Base-by-base conservation (phyloP, 75 land plant genomes). In the Sequoia sempervirens region DNA sequence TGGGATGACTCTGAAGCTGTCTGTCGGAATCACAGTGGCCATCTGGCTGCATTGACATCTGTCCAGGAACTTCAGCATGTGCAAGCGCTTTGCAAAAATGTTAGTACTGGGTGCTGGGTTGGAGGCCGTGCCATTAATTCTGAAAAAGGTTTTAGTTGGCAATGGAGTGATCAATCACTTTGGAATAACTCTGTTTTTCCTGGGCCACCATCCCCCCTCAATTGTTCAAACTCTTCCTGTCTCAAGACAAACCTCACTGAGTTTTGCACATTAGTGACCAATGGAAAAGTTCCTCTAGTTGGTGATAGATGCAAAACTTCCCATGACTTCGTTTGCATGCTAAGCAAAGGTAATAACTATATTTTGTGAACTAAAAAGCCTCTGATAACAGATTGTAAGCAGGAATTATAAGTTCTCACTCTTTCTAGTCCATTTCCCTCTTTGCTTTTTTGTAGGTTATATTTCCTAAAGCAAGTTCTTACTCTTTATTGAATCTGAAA, bases 71-170 rank as follows among this genome's bases (percentile, higher is more conserved):
- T 92, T 45, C 70, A 40, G 61, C 91, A 86, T 86, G 87, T 88
- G 47, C 88, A 91, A 76, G 81, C 83, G 17, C 82, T 93, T 28
- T 96, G 98, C 84, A 76, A 66, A n/a, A 75, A 83, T 73, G 82
- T 14, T 28, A 66, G 50, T 13, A 78, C 54, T 80, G 93, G 93
- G 20, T 96, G 98, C 81, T 96, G 98, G 98, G 88, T 96, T 87
- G 98, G 98, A 41, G 97, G 93, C 28, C 88, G 85, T 73, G 88
- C 78, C 30, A 75, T 79, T 64, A 88, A 88, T 61, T 80, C 90
- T 32, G 82, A 72, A 38, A 43, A 52, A 50, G 90, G 90, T 75
- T 76, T 87, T 83, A 75, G 75, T 81, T 95, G 97, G 99, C 85
- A 84, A 73, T 96, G 97, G 98, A 92, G 94, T 82, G 94, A 95